Percentiles rank a stretch among this genome's conserved stretches.
Evolutionary conservation across 2,329 filamentous ascomycete genomes (phyloP).

Genomic region (Colletotrichum aenigma): DNA sequence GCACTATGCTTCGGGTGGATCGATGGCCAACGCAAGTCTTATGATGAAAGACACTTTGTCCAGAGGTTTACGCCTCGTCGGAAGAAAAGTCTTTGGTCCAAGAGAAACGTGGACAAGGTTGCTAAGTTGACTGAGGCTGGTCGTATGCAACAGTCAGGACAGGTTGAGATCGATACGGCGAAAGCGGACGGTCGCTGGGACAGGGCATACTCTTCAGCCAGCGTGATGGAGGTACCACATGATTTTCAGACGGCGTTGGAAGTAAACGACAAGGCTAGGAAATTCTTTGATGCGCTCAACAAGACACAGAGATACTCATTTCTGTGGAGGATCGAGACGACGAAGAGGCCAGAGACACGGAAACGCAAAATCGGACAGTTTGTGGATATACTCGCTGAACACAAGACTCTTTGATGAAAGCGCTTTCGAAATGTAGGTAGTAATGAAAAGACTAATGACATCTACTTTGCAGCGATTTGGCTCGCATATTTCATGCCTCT

Average conservation of each 20-base stretch:
- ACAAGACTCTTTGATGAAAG: conserved; percentile 28
- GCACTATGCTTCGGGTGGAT: conserved; percentile 69
- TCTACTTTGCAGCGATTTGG: not conserved
- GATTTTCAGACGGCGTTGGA: conserved; percentile 53
- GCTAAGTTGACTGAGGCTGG: conserved; percentile 45
- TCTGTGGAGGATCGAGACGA: conserved; percentile 48
- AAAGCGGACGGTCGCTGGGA: conserved; percentile 64
- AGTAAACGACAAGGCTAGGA: conserved; percentile 34
- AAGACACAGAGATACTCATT: conserved; percentile 51
- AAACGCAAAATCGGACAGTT: conserved; percentile 42
- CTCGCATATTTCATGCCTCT: not conserved
- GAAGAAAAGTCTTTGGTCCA: conserved; percentile 60
- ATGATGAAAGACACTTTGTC: conserved; percentile 52
- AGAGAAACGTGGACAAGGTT: conserved; percentile 61
- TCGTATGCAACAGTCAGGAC: conserved; percentile 52
- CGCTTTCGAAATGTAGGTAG: too few species aligned
- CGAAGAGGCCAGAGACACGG: conserved; percentile 39
- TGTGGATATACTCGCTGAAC: conserved; percentile 40
- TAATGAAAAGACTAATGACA: too few species aligned
- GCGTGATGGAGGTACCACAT: conserved; percentile 47
- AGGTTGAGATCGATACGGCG: conserved; percentile 56
- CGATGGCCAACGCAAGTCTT: conserved; percentile 54
- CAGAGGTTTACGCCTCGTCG: conserved; percentile 65
- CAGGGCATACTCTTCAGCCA: conserved; percentile 56
- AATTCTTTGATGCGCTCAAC: conserved; percentile 46